Evolutionary conservation across 306 rosid genomes (phyloP), one percentile per base, ranked within the genome.

Genomic region (Senna tora): DNA sequence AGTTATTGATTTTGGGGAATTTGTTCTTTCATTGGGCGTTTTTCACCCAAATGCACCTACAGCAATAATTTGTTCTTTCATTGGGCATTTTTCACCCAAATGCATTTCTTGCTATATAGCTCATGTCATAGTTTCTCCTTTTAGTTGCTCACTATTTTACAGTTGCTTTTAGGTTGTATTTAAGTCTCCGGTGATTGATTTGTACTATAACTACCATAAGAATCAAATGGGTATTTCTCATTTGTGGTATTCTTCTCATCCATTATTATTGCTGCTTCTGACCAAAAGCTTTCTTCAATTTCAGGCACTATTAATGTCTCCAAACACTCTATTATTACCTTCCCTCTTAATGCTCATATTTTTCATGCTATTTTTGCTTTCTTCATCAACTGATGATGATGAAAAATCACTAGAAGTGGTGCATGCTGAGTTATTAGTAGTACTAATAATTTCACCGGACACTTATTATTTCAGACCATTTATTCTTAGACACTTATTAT

Each of bases 11-110:
- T 92, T 89, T 15, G 96, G 94, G 34, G 97, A 92, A 68, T 92
- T 92, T 71, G 96, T 92, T 59, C 81, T 90, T 79, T 87, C 97
- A 38, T 67, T 92, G 52, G 89, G 92, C 36, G 78, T 89, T 59
- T 89, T 89, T 80, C 97, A 92, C 62, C 97, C 97, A 46, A 55
- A 84, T 70, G 90, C 92, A 60, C 67, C 87, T 67, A 73, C 65
- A 33, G 97, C 72, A 93, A 93, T n/a, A 92, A 68, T 92, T 92
- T 71, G 96, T 92, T 59, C 81, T 90, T 79, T 87, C 97, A 38
- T 67, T 92, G 52, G 89, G 92, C 36, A 77, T 89, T 59, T 89
- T 89, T 80, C 97, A 92, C 62, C 97, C 97, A 82, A 84, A 83
- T 57, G 13, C 79, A 69, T 93, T 96, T 89, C 73, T 72, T 75